Evolutionary conservation across 805 yeast genomes (phyloP).

Genomic region (Ogataea kodamae): DNA sequence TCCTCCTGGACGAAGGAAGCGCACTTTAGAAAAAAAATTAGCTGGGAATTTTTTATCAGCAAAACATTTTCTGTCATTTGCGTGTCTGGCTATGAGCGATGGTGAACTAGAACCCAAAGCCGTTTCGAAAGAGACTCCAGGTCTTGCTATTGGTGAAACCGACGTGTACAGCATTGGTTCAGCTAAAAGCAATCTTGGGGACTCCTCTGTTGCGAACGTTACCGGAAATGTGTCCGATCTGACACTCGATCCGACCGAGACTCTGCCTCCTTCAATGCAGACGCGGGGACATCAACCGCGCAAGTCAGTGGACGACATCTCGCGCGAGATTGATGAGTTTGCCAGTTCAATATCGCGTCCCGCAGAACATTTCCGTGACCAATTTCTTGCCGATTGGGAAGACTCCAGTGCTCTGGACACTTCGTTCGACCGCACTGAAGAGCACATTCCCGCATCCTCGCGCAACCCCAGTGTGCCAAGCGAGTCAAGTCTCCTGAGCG

Average conservation of each 20-base stretch:
- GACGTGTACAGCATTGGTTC: no score
- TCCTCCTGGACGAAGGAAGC: constrained; percentile 4
- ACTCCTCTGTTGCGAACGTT: background rate
- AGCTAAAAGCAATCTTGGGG: background rate
- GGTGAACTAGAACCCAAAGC: no score
- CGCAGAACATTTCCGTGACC: constrained; percentile 3
- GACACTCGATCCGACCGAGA: background rate
- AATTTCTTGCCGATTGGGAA: constrained; percentile 6
- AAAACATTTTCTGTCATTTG: constrained; percentile 9
- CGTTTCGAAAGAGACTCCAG: no score
- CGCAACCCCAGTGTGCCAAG: no score
- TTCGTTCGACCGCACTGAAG: constrained; percentile 2
- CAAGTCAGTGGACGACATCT: constrained; percentile 16
- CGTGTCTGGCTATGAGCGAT: no score
- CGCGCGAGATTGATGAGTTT: constrained; percentile 18
- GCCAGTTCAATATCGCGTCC: constrained; percentile 8
- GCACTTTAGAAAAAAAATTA: constrained; percentile 1
- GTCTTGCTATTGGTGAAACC: no score
- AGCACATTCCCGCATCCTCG: no score
- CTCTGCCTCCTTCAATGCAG: constrained; percentile 1
- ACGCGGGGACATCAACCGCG: constrained; percentile 1
- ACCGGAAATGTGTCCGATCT: no score
- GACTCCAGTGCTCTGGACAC: constrained; percentile 2
- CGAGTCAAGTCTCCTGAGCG: no score
- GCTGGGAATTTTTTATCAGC: background rate